A percentile compares a stretch with the other conserved stretches of the same genome.
phyloP scores from a whole-genome alignment of 2,329 filamentous ascomycete species.

The Fusarium ramigenum region DNA sequence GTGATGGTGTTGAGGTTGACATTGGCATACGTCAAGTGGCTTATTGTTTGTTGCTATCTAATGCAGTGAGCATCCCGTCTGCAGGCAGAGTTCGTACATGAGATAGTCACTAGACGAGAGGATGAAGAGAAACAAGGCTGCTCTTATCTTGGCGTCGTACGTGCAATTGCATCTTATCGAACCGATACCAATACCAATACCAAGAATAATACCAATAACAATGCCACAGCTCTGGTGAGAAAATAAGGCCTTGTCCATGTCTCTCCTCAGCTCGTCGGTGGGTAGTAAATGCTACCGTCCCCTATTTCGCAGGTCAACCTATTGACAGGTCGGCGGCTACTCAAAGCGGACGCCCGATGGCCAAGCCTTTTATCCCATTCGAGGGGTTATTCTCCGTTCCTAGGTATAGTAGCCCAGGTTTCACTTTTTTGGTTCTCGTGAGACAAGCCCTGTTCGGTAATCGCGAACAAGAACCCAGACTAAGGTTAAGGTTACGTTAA shows the following conservation, averaged over 20 bases:
- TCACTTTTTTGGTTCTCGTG: conserved; percentile 8
- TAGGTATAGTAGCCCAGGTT: background rate
- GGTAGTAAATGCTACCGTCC: conserved; percentile 9
- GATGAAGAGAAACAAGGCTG: background rate
- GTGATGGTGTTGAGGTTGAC: conserved; percentile 6
- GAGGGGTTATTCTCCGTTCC: conserved; percentile 23
- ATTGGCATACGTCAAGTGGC: conserved; percentile 17
- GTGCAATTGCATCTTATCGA: background rate
- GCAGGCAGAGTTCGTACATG: background rate
- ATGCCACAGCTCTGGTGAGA: background rate
- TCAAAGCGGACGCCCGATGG: background rate
- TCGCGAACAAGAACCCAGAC: conserved; percentile 6
- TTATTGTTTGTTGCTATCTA: background rate
- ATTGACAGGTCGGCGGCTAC: conserved; percentile 3
- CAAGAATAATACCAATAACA: background rate
- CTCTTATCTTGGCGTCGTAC: conserved; percentile 20
- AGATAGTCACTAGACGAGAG: background rate
- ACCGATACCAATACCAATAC: background rate
- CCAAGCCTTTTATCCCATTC: conserved; percentile 8
- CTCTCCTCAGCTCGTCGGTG: background rate
- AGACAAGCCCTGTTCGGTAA: conserved; percentile 26
- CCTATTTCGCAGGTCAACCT: background rate
- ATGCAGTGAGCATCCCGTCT: background rate
- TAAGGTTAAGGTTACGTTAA: conserved; percentile 10
- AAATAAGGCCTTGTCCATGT: background rate